phyloP scores from a whole-genome alignment of 176 grass and related monocot genomes.

The Phyllostachys edulis region DNA sequence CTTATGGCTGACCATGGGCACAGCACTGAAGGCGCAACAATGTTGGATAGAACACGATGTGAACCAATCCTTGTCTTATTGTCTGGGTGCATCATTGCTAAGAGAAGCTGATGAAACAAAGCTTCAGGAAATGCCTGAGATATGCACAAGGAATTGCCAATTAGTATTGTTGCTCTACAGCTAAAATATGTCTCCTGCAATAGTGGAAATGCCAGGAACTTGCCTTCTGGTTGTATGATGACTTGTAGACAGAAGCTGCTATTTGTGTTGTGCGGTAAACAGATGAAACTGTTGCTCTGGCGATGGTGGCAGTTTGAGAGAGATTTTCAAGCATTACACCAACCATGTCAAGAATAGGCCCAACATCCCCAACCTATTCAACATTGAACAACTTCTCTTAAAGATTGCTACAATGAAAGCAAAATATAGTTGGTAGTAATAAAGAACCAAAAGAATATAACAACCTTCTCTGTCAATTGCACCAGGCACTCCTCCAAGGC shows the following conservation, averaged over 20 bases:
- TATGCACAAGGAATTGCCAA: conserved; percentile 23
- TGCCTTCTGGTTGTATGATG: conserved; percentile 81
- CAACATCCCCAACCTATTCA: conserved; percentile 86
- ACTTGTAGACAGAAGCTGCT: conserved; percentile 73
- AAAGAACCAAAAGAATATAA: conserved; percentile 26
- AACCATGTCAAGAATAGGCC: conserved; percentile 90
- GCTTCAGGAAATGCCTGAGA: conserved; percentile 89
- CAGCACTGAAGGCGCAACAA: conserved; percentile 50
- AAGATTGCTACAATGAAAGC: conserved; percentile 16
- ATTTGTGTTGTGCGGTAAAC: conserved; percentile 80
- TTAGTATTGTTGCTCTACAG: conserved; percentile 30
- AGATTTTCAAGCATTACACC: conserved; percentile 87
- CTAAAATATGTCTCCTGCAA: conserved; percentile 26
- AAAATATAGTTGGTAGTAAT: conserved; percentile 23
- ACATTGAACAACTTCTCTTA: conserved; percentile 22
- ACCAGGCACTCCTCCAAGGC: conserved; percentile 83
- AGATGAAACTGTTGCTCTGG: conserved; percentile 80
- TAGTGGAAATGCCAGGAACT: conserved; percentile 23
- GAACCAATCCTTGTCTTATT: conserved; percentile 88
- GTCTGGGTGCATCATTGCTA: conserved; percentile 86
- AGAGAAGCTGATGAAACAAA: conserved; percentile 88
- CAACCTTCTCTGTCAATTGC: conserved; percentile 77
- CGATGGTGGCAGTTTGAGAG: conserved; percentile 51
- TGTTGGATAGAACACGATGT: conserved; percentile 76
- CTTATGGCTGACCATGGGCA: conserved; percentile 76